Conservation (phyloP, 1,139 yeast genomes). For the Geotrichum fermentans region DNA sequence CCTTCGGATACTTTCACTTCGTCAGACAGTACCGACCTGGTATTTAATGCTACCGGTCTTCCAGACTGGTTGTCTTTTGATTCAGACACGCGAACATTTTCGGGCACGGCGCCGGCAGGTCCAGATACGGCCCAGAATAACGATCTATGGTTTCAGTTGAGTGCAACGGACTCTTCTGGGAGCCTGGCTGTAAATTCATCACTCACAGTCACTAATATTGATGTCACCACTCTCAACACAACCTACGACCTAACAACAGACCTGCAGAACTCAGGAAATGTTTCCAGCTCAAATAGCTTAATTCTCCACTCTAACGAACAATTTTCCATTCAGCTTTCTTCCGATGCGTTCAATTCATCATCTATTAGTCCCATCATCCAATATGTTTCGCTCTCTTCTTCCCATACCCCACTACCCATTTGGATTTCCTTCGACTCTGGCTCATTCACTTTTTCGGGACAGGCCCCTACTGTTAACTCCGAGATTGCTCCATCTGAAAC, state of each 20-base stretch:
- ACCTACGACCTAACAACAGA: conserved; percentile 22
- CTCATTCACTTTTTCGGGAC: conserved; percentile 68
- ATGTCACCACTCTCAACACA: conserved; percentile 28
- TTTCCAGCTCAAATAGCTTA: conserved; percentile 51
- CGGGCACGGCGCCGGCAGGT: conserved; percentile 61
- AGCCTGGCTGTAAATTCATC: conserved; percentile 46
- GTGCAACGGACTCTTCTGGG: conserved; percentile 59
- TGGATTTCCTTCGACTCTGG: conserved; percentile 68
- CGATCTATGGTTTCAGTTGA: conserved; percentile 44
- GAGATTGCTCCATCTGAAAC: conserved; percentile 78
- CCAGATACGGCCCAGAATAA: conserved; percentile 20
- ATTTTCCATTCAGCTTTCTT: conserved; percentile 57
- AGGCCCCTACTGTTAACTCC: conserved; percentile 81
- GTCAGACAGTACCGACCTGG: conserved; percentile 40
- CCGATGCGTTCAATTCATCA: conserved; percentile 50
- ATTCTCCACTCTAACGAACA: conserved; percentile 65
- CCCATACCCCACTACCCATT: conserved; percentile 82
- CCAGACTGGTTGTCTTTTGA: conserved; percentile 84
- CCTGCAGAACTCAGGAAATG: conserved; percentile 29
- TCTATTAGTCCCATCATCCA: conserved; percentile 49
- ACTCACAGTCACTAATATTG: conserved; percentile 50
- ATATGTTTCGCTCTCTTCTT: conserved; percentile 79
- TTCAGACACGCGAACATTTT: conserved; percentile 50
- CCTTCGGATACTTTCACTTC: conserved; percentile 69
- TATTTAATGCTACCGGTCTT: conserved; percentile 52